Base-by-base conservation (phyloP, 495 filamentous ascomycete genomes). In the Beverwykella pulmonaria region DNA sequence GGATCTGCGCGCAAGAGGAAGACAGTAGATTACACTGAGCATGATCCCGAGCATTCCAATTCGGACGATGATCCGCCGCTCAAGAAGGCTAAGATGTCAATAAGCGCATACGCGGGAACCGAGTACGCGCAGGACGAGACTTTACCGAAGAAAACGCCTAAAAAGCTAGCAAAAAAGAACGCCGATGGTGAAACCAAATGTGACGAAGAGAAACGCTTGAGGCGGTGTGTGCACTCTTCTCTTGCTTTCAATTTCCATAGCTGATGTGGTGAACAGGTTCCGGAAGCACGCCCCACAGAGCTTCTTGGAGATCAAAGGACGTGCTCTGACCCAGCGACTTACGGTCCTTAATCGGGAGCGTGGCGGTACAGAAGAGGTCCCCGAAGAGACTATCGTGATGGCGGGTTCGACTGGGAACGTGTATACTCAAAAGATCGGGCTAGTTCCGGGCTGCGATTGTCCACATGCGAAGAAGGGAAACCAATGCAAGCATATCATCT, bases 401-500 rank as follows among this genome's bases (percentile, higher is more conserved):
- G 87, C 87, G 15, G 91, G 91, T 25, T 83, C 87, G 7, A 91
- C 87, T 2, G 90, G 90, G 5, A 92, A 92, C 69, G 77, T 93
- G 50, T 95, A 95, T 78, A 84, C 78, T 10, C 78, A 83, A 20
- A 75, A 75, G 1, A 86, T 90, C 56, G 73, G 74, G 61, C 79
- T 81, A 26, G 70, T 80, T 39, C 89, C 89, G 0, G 74, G 47
- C n/a, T 95, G 91, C 75, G 79, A 79, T 46, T 92, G 90, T 73
- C 88, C 89, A 0, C 84, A 90, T 73, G 79, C 75, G 7, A 57
- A n/a, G 27, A 80, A 83, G 29, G 83, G 86, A 14, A 85, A 89
- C 61, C 88, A 91, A 66, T 93, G 90, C 82, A 93, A 93, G 72
- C 88, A 90, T 67, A 86, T 90, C 41, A 74, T 84, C 59, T 90